Base-by-base conservation (phyloP, 495 filamentous ascomycete species). In the Penicillium silybi region DNA sequence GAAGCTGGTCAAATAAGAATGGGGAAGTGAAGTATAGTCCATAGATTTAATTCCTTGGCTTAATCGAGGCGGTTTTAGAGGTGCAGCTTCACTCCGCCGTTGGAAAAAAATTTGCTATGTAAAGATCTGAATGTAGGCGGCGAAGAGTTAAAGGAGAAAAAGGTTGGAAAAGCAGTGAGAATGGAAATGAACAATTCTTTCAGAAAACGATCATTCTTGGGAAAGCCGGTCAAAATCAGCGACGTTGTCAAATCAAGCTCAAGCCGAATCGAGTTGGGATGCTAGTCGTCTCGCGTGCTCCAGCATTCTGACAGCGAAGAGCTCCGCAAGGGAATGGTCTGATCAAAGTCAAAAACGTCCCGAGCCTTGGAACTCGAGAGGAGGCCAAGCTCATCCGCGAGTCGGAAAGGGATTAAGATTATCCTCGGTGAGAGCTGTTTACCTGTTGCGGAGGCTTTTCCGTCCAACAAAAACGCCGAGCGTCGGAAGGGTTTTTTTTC, bases 401-500 rank as follows among this genome's bases (percentile, higher is more conserved):
- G 3, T 11, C 0, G 9, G 10, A 32, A 29, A 32, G 29, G 23
- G 17, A 44, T 38, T 45, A 56, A 57, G 45, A 50, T 60, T 60
- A 55, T 61, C 38, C 51, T 58, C 61, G 57, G 61, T 61, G 54
- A 61, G 56, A n/a, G 52, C 23, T 44, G 41, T 15, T 49, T 27
- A 39, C 42, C 20, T 38, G 48, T 56, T 56, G 43, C 40, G 46
- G 47, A 46, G 46, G 20, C 39, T 46, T 49, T 52, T 44, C 42
- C 42, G 53, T 54, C 48, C 15, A 16, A 41, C 13, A 4, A 6
- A 23, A 42, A 16, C 41, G 48, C 54, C 59, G 56, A 61, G 46
- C 34, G 23, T 53, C 54, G 54, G 54, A 56, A 52, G 60, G n/a
- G n/a, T n/a, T 39, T 25, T 48, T 45, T 60, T 57, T 42, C 48